Conservation (phyloP, 75 land plant genomes). For the Adiantum capillusveneris region DNA sequence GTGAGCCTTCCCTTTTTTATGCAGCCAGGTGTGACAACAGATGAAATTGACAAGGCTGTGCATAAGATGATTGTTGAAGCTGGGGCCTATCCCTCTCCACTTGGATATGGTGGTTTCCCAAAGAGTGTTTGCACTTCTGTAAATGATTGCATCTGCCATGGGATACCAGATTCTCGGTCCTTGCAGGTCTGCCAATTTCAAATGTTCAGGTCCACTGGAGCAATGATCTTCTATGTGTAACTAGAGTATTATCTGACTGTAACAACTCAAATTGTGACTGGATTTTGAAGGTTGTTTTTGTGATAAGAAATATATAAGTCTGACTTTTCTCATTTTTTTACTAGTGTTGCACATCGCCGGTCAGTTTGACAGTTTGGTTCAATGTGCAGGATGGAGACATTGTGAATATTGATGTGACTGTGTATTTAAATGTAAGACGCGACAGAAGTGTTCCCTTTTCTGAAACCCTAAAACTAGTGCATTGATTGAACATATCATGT, state of each 20-base stretch:
- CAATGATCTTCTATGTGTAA: no score
- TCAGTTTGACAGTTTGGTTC: background rate
- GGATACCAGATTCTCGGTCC: conserved; percentile 92
- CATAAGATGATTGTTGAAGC: conserved; percentile 97
- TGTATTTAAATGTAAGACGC: conserved; percentile 81
- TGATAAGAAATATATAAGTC: no score
- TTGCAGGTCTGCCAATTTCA: conserved; percentile 94
- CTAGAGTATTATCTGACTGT: no score
- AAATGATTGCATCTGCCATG: conserved; percentile 99
- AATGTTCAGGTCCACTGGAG: no score
- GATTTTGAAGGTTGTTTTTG: no score
- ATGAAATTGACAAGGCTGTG: conserved; percentile 97
- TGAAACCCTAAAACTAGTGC: no score
- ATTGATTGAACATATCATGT: no score
- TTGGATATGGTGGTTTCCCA: conserved; percentile 94
- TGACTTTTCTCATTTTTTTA: no score
- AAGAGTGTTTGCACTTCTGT: conserved; percentile 99
- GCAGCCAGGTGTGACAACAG: conserved; percentile 98
- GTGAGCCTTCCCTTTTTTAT: conserved; percentile 19
- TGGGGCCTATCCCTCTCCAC: conserved; percentile 99
- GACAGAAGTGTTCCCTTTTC: background rate
- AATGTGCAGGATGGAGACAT: conserved; percentile 91
- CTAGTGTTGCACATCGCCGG: no score
- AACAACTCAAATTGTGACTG: no score
- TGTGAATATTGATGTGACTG: conserved; percentile 93